Evolutionary conservation across 225 moss, liverwort and hornwort species (phyloP).

Genomic region (Straminergon stramineum): DNA sequence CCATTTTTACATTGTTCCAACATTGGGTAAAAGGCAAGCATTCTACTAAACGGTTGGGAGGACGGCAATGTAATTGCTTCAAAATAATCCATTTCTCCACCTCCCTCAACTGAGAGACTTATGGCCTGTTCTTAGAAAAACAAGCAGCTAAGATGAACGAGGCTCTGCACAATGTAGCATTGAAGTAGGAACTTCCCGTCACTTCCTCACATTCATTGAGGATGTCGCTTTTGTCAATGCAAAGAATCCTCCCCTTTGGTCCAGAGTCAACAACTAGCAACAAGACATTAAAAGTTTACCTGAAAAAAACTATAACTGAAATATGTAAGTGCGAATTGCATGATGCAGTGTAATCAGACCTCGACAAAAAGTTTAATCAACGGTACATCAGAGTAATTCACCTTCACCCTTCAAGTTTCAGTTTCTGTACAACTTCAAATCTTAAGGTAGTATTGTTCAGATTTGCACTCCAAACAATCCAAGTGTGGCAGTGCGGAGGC

Average conservation of each 20-base stretch:
- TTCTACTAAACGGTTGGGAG: background rate
- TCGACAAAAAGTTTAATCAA: background rate
- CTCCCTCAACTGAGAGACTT: background rate
- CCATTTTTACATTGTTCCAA: background rate
- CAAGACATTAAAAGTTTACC: background rate
- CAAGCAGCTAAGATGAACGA: background rate
- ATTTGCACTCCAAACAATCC: background rate
- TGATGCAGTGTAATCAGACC: background rate
- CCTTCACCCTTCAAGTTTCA: background rate
- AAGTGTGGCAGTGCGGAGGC: background rate
- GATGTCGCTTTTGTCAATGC: background rate
- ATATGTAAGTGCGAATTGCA: background rate
- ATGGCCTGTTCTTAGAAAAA: background rate
- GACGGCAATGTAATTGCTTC: too few relatives aligned
- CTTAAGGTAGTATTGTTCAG: background rate
- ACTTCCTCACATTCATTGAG: background rate
- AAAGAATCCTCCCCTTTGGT: background rate
- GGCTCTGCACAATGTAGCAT: background rate
- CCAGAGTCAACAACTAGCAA: background rate
- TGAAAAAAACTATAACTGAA: background rate
- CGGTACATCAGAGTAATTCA: background rate
- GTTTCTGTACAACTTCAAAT: background rate
- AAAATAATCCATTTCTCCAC: background rate
- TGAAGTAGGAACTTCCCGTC: background rate
- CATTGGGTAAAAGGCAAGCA: background rate